Evolutionary conservation across 2,329 filamentous ascomycete genomes (phyloP).

Genomic region (Fusarium drepaniforme): DNA sequence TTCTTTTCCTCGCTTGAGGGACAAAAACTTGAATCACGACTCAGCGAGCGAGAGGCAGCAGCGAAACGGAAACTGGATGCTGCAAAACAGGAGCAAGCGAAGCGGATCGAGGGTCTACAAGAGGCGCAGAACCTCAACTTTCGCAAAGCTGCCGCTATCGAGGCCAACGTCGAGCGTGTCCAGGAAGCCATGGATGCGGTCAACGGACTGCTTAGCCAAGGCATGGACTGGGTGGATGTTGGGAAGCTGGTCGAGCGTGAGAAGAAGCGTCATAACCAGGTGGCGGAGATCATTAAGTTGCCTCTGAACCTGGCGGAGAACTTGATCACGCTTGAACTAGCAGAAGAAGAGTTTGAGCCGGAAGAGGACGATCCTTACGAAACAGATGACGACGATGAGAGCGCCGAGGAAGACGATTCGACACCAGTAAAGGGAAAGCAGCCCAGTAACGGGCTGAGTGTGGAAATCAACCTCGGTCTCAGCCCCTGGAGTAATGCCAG

Average conservation of each 20-base stretch:
- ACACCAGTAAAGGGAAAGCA: slow-evolving; percentile 53
- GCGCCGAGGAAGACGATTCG: slow-evolving; percentile 53
- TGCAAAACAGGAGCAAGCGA: slow-evolving; percentile 86
- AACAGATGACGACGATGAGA: slow-evolving; percentile 74
- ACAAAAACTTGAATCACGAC: slow-evolving; percentile 86
- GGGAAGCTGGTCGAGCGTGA: slow-evolving; percentile 89
- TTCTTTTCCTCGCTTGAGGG: slow-evolving; percentile 98
- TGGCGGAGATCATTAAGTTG: slow-evolving; percentile 87
- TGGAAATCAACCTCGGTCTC: slow-evolving; percentile 87
- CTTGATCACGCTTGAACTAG: slow-evolving; percentile 82
- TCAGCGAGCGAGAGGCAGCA: slow-evolving; percentile 84
- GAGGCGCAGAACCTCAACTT: slow-evolving; percentile 85
- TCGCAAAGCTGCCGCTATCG: slow-evolving; percentile 89
- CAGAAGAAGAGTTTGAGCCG: slow-evolving; percentile 75
- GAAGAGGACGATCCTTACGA: slow-evolving; percentile 71
- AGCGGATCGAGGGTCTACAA: slow-evolving; percentile 86
- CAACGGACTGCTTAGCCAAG: slow-evolving; percentile 89
- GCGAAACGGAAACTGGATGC: slow-evolving; percentile 88
- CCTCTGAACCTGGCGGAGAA: slow-evolving; percentile 94
- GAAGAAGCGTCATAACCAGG: slow-evolving; percentile 82
- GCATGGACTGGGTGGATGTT: slow-evolving; percentile 98
- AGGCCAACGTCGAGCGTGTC: slow-evolving; percentile 90
- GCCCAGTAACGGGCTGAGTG: slow-evolving; percentile 68
- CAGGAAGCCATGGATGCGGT: slow-evolving; percentile 94
- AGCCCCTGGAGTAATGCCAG: slow-evolving; percentile 91